These are phyloP conservation scores for Lyophyllum semitale DNA, from an alignment of 768 basidiomycete species.

Conservation along the genomic window DNA sequence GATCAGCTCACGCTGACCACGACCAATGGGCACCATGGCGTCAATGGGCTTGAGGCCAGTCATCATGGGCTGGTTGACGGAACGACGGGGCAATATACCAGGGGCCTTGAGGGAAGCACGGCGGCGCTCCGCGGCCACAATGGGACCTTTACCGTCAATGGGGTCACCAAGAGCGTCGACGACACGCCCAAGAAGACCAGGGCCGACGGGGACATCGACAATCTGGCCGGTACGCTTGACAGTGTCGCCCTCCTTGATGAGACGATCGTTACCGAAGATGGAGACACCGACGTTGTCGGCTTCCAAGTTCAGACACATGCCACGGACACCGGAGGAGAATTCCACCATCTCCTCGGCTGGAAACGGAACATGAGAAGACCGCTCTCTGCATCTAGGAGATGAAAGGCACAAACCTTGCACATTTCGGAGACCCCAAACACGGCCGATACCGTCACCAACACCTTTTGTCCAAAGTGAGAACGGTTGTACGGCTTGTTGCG, in stretches of 20 bases:
- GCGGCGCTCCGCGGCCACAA: conserved; percentile 89
- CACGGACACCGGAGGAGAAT: conserved; percentile 99
- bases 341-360: conserved; percentile 99
- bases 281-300: conserved; percentile 99
- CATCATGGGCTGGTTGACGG: conserved; percentile 99
- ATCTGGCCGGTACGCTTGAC: conserved; percentile 99
- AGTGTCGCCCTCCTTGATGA: conserved; percentile 99
- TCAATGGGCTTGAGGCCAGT: conserved; percentile 99
- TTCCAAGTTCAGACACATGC: conserved; percentile 99
- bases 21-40: conserved; percentile 99
- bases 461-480: conserved; percentile 49
- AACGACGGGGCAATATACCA: conserved; percentile 98
- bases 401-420: conserved; percentile 76
- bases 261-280: conserved; percentile 97
- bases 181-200: conserved; percentile 96
- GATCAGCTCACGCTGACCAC: conserved; percentile 99
- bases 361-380: conserved; percentile 17
- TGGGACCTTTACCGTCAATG: conserved; percentile 99
- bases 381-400: background rate
- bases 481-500: conserved; percentile 1
- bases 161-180: conserved; percentile 99
- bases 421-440: conserved; percentile 98
- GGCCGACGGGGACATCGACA: conserved; percentile 99
- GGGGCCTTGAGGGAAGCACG: conserved; percentile 99
- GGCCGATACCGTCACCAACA: conserved; percentile 99